These are phyloP conservation scores for Emiliania huxleyi DNA, from an alignment of 78 protist species.

Conservation along the genomic window DNA sequence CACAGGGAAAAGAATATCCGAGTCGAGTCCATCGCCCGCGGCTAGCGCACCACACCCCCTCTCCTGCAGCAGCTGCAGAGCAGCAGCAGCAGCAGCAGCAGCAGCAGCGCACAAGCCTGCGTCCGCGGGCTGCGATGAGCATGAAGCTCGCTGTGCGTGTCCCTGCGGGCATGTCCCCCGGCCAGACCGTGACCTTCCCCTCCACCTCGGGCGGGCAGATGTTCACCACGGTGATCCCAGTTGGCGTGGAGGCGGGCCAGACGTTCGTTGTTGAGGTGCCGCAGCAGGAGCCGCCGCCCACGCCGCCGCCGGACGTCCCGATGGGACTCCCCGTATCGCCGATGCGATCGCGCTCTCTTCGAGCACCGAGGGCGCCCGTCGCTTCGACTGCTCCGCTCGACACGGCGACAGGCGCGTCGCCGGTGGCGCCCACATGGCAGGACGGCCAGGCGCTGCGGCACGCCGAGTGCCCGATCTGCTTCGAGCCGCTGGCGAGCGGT, in stretches of 20 bases:
- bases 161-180: not conserved
- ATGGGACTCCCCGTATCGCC: not conserved
- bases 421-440: not conserved
- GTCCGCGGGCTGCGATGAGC: too few relatives aligned
- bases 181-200: not conserved
- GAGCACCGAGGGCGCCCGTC: too few relatives aligned
- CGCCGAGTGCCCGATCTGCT: slow-evolving; percentile 20
- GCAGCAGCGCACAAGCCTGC: too few relatives aligned
- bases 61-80: too few relatives aligned
- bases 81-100: too few relatives aligned
- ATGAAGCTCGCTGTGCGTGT: not conserved
- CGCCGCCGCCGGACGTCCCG: not conserved
- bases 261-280: not conserved
- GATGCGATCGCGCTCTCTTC: too few relatives aligned
- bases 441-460: not conserved
- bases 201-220: not conserved
- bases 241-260: not conserved
- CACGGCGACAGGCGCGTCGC: not conserved
- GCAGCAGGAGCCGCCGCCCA: too few relatives aligned
- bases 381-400: too few relatives aligned
- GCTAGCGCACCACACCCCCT: too few relatives aligned
- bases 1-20: too few relatives aligned
- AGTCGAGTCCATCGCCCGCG: too few relatives aligned
- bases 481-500: not conserved
- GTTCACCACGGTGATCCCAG: not conserved